Percentiles rank a stretch among this genome's conserved stretches.
Conservation (phyloP, 129 eudicot species). For the Tanacetum coccineum region DNA sequence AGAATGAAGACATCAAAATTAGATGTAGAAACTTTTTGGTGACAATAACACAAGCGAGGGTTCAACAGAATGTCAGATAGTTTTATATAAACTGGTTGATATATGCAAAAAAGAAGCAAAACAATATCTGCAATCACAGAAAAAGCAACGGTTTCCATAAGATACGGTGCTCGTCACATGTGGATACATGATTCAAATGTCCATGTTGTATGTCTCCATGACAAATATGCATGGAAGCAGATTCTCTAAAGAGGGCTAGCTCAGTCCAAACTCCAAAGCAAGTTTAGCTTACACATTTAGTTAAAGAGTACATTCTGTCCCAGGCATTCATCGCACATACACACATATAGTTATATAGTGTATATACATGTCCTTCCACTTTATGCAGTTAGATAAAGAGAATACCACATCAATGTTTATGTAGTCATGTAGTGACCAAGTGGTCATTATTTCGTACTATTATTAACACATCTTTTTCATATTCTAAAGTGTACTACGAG, state of each 20-base stretch:
- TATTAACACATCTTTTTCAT: too few relatives aligned
- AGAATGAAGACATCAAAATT: slow-evolving; percentile 4
- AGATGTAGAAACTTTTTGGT: background rate
- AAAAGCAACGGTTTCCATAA: background rate
- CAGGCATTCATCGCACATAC: slow-evolving; percentile 8
- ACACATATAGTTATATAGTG: background rate
- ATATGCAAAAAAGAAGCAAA: slow-evolving; percentile 1
- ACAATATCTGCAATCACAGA: background rate
- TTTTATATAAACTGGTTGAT: background rate
- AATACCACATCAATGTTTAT: background rate
- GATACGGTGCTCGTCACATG: background rate
- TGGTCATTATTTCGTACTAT: background rate
- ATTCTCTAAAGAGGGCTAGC: background rate
- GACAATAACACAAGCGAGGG: background rate
- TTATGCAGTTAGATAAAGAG: background rate
- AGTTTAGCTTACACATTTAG: background rate
- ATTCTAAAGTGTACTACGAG: too few relatives aligned
- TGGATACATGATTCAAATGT: background rate
- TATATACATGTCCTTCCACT: background rate
- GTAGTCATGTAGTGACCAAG: background rate
- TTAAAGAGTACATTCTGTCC: background rate
- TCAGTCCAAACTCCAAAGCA: background rate
- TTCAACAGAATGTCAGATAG: background rate
- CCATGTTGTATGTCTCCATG: background rate
- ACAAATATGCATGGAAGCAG: background rate